Base-by-base conservation (phyloP, 306 rosid species). In the Pterocarpus santalinus region DNA sequence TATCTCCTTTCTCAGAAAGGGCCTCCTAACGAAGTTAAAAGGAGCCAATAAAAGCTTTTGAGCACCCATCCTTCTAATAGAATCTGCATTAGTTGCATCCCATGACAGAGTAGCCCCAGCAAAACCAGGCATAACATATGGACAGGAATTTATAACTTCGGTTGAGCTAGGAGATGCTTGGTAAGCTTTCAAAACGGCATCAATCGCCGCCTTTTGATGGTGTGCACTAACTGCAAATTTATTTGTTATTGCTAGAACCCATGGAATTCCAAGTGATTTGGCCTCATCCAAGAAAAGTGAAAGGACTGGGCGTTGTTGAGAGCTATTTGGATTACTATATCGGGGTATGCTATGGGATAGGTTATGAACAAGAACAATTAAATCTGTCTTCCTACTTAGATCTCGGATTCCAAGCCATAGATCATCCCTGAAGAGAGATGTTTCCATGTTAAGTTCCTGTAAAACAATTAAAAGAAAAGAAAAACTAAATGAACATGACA, bases 221-320 rank as follows among this genome's bases (percentile, higher is more conserved):
- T 93, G 96, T 47, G 99, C 99, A 77, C 98, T 95, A 47, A 95
- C 98, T 53, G 99, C 91, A 80, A 95, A 95, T 83, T 91, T 95
- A 83, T 95, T 95, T 61, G 99, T 95, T 78, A 95, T 85, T 58
- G 99, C 99, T 80, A 95, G 97, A 65, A 95, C 92, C 97, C 99
- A 95, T 39, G 98, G 99, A 75, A 95, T 90, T 80, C 99, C 99
- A 75, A 95, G 92, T 69, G 96, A 79, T 81, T 93, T 95, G n/a
- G 97, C 99, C 85, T 95, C 98, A 75, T 93, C 99, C 87, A 95
- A 80, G 80, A 95, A 85, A 74, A 95, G 89, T 30, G 95, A 86
- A 47, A 95, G 90, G 81, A 90, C 98, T 0, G 97, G 96, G 88
- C 79, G 91, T 44, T 88, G 93, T 76, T 81, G 89, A 58, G 89